Percentiles rank a stretch among this genome's conserved stretches.
phyloP scores from a whole-genome alignment of 2,329 filamentous ascomycete species.

The Ophiostoma angusticollis region DNA sequence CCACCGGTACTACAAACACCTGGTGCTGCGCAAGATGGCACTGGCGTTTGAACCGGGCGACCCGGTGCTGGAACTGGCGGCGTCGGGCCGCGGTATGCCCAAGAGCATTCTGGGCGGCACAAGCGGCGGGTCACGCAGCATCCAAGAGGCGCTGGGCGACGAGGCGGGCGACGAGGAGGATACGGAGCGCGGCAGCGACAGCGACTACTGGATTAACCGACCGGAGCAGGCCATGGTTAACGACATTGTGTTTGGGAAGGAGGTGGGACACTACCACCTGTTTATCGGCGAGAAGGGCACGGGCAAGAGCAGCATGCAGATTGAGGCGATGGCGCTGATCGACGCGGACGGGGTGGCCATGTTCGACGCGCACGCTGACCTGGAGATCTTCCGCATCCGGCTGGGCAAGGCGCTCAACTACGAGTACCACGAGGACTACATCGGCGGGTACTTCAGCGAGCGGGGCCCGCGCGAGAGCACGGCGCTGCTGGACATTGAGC shows the following conservation, averaged over 20 bases:
- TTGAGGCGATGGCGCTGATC: slow-evolving; percentile 89
- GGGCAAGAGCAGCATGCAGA: slow-evolving; percentile 89
- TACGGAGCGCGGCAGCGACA: slow-evolving; percentile 14
- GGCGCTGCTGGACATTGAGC: slow-evolving; percentile 85
- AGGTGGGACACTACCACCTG: slow-evolving; percentile 76
- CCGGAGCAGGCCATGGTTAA: slow-evolving; percentile 75
- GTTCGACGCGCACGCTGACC: slow-evolving; percentile 90
- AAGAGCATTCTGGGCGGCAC: slow-evolving; percentile 18
- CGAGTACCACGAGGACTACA: slow-evolving; percentile 96
- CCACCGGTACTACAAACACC: slow-evolving; percentile 74
- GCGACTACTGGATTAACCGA: slow-evolving; percentile 73
- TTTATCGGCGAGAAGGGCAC: slow-evolving; percentile 92
- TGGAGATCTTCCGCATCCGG: slow-evolving; percentile 87
- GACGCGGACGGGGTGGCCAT: slow-evolving; percentile 83
- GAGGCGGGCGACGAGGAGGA: not conserved
- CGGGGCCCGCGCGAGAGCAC: slow-evolving; percentile 84
- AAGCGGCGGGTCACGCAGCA: not conserved
- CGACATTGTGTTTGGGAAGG: slow-evolving; percentile 61
- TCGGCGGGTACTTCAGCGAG: slow-evolving; percentile 91
- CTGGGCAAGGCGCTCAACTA: slow-evolving; percentile 91
- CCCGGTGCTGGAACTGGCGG: slow-evolving; percentile 71
- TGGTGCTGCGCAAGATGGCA: slow-evolving; percentile 86
- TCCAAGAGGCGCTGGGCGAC: too few species aligned
- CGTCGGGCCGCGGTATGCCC: slow-evolving; percentile 43
- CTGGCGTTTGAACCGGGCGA: slow-evolving; percentile 87